Base-by-base conservation (phyloP, 2,329 filamentous ascomycete genomes). In the Hypoxylon sp. region DNA sequence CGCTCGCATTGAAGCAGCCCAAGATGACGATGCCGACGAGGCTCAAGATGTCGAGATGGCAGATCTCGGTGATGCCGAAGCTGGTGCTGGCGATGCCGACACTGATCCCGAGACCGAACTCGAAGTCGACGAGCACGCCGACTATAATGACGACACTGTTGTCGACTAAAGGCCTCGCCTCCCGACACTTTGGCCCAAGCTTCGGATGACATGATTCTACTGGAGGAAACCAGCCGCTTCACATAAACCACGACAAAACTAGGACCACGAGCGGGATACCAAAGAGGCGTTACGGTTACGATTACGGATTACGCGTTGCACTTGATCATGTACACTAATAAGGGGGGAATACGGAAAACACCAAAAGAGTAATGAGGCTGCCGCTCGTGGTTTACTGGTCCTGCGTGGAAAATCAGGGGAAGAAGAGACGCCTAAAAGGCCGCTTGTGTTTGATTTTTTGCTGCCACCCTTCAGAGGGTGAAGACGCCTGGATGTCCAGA, bases 61-160 rank as follows among this genome's bases (percentile, higher is more conserved):
- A 10, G 61, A 64, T 2, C 33, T 52, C 2, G 60, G 69, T 50
- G 69, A 59, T 45, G 56, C 48, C n/a, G 57, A 55, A 29, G 48
- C 37, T 20, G 27, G 27, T 21, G 62, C 47, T 11, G 60, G 37
- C 33, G 63, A 66, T 15, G 60, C 54, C 13, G 66, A 62, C 41
- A 64, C 62, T 48, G 70, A 62, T 53, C 68, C 64, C 47, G 73
- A 70, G 51, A 74, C 75, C 26, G 73, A 72, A 38, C 70, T 70
- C 17, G 71, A n/a, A n/a, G n/a, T n/a, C n/a, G n/a, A n/a, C n/a
- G n/a, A n/a, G n/a, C n/a, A n/a, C n/a, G n/a, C n/a, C n/a, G n/a
- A 74, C 15, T 70, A 72, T 21, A 68, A 71, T 27, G 68, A 72
- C 4, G 66, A 55, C 17, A 64, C 55, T 2, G 50, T 48, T 18